Evolutionary conservation across 2,329 filamentous ascomycete species (phyloP), one percentile per base, ranked within the genome.

Genomic region (Corynespora cassiicola): DNA sequence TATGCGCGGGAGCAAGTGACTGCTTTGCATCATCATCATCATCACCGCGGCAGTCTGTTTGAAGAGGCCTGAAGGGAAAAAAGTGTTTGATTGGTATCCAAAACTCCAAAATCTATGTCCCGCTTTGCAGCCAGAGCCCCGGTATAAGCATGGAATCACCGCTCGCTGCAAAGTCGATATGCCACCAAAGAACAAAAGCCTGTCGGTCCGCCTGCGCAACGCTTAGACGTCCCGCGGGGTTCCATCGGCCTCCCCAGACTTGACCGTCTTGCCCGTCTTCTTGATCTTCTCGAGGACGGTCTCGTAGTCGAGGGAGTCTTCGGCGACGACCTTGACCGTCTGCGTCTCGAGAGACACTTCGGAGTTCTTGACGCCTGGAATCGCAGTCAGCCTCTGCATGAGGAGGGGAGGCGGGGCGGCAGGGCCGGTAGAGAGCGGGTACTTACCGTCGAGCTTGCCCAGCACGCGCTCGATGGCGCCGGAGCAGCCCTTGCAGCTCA

Each of bases 401-500:
- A 14, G 29, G 29, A 33, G n/a, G 17, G 31, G 2, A n/a, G 24
- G 11, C 9, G 7, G 14, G 6, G n/a, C 9, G 17, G 4, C 7
- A 16, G 30, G 30, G 30, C 34, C 25, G 22, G 16, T 27, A n/a
- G 34, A 31, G 21, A 27, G 34, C 25, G 12, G 36, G 15, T 8
- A 71, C 81, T 52, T 66, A 95, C 91, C 90, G 14, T 95, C 87
- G 2, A 95, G 84, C 76, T 90, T 96, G 77, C 88, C 92, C 52
- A 99, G 83, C 29, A 96, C 90, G 35, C 90, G 82, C 73, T 95
- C 88, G 28, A 99, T 80, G 54, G 94, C 94, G 63, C 91, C 90
- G 29, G 91, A 96, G 85, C 94, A 99, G 70, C 94, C 94, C 67
- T 88, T 84, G 76, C 94, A 99, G 79, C 78, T 87, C 94, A 99